Evolutionary conservation across 768 basidiomycete genomes (phyloP).

Genomic region (Chalciporus sphaerocephalus): DNA sequence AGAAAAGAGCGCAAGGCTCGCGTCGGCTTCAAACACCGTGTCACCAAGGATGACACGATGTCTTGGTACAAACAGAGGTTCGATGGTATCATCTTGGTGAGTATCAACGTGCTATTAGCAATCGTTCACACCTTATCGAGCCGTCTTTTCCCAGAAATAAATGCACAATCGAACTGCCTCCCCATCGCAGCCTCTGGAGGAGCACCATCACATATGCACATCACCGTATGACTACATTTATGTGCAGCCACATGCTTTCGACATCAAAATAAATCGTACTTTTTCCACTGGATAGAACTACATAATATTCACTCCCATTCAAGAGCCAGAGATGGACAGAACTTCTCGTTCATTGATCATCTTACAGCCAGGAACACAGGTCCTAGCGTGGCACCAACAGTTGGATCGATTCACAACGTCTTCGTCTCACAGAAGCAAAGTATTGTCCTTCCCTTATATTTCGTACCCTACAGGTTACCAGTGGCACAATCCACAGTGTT

Average conservation of each 20-base stretch:
- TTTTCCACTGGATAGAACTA: background rate
- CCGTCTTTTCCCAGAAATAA: conserved; percentile 21
- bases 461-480: too few relatives aligned
- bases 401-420: too few relatives aligned
- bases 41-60: conserved; percentile 95
- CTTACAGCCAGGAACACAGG: too few relatives aligned
- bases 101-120: conserved; percentile 25
- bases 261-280: conserved; percentile 20
- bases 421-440: too few relatives aligned
- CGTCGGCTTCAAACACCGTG: conserved; percentile 83
- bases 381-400: too few relatives aligned
- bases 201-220: conserved; percentile 19
- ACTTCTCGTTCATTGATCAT: too few relatives aligned
- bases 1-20: conserved; percentile 85
- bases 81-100: conserved; percentile 92
- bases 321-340: too few relatives aligned
- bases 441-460: too few relatives aligned
- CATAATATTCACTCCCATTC: too few relatives aligned
- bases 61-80: conserved; percentile 99
- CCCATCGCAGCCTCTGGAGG: conserved; percentile 1
- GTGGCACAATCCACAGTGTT: too few relatives aligned
- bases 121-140: background rate
- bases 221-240: conserved; percentile 24
- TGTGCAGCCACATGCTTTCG: conserved; percentile 22
- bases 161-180: conserved; percentile 7